These are phyloP conservation scores for Pholiota conissans DNA, from an alignment of 768 basidiomycete species.

Conservation along the genomic window DNA sequence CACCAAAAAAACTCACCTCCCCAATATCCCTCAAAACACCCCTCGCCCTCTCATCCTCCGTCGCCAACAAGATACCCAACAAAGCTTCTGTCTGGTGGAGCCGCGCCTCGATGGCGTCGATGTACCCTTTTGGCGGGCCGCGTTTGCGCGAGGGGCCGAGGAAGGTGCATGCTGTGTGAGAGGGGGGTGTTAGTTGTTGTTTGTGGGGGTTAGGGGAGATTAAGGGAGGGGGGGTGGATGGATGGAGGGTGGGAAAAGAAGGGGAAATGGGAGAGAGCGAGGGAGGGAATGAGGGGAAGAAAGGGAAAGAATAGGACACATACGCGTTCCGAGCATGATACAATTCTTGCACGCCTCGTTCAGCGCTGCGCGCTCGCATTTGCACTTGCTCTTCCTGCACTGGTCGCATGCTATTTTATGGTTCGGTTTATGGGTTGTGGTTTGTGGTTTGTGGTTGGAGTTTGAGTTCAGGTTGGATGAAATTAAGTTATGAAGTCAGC, in stretches of 20 bases:
- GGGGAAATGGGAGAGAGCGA: neutral
- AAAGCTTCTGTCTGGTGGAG: conserved; percentile 91
- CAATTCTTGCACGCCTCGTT: conserved; percentile 77
- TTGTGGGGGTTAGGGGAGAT: neutral
- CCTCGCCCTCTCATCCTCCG: conserved; percentile 39
- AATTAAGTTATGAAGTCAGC: too few species aligned
- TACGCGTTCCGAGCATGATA: conserved; percentile 70
- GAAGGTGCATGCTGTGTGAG: conserved; percentile 65
- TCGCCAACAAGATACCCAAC: conserved; percentile 75
- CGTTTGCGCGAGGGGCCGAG: conserved; percentile 79
- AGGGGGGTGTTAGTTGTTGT: too few species aligned
- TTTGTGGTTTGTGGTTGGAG: too few species aligned
- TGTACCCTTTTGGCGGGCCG: conserved; percentile 92
- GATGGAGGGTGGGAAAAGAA: neutral
- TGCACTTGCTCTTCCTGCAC: conserved; percentile 88
- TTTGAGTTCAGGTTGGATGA: too few species aligned
- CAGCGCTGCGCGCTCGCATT: conserved; percentile 69
- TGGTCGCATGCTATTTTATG: conserved; percentile 72
- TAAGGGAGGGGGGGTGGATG: neutral
- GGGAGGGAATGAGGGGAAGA: conserved; percentile 7
- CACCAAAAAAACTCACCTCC: conserved; percentile 35
- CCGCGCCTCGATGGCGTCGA: conserved; percentile 90
- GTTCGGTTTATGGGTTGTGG: too few species aligned
- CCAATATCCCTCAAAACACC: conserved; percentile 50
- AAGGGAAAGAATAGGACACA: conserved; percentile 25